phyloP scores from a whole-genome alignment of 345 rosid species.

The Streptanthus diversifolius region DNA sequence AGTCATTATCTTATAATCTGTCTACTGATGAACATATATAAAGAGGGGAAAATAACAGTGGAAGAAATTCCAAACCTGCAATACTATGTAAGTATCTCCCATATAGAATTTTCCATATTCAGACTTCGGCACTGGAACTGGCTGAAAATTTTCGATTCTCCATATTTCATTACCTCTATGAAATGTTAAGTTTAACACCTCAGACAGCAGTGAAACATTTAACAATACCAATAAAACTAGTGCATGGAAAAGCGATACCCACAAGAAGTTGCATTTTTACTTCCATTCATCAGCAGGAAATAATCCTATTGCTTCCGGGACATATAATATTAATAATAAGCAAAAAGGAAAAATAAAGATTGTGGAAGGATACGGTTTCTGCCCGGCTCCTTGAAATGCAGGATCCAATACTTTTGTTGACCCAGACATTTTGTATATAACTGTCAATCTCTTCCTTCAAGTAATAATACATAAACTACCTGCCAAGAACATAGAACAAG shows the following conservation, averaged over 20 bases:
- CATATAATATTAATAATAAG: not conserved
- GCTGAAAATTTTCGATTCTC: conserved; percentile 96
- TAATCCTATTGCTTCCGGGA: not conserved
- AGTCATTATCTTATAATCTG: not conserved
- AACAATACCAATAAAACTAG: not conserved
- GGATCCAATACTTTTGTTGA: conserved; percentile 78
- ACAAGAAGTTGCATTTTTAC: not conserved
- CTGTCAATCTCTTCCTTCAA: conserved; percentile 5
- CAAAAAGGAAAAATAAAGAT: not conserved
- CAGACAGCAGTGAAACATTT: conserved; percentile 14
- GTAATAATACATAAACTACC: conserved; percentile 17
- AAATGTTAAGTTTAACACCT: conserved; percentile 56
- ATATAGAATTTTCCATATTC: conserved; percentile 93
- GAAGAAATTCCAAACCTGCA: conserved; percentile 54
- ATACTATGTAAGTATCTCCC: conserved; percentile 91
- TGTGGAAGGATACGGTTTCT: conserved; percentile 83
- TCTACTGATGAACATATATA: not conserved
- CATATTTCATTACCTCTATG: conserved; percentile 91
- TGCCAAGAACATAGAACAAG: conserved; percentile 8
- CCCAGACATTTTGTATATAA: conserved; percentile 57
- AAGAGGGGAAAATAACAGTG: conserved; percentile 2
- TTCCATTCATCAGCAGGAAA: not conserved
- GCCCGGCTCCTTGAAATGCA: conserved; percentile 95
- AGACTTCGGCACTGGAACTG: conserved; percentile 75
- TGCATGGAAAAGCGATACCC: not conserved